Percentiles rank a stretch among this genome's conserved stretches.
Evolutionary conservation across 257 asterid genomes (phyloP).

Genomic region (Echites panduratus): DNA sequence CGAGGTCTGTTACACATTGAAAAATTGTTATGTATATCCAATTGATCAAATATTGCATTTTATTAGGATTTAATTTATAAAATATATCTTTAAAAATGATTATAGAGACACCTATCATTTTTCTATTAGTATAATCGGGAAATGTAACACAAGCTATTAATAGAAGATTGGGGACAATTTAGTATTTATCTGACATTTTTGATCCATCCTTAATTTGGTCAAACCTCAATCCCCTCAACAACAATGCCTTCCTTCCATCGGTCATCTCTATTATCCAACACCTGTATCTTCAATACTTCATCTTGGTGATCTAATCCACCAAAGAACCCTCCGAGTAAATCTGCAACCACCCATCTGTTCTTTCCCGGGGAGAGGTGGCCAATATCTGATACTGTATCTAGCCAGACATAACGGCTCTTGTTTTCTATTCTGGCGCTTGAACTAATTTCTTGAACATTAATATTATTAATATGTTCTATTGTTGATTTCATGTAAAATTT

Average conservation of each 20-base stretch:
- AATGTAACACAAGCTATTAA: too few relatives aligned
- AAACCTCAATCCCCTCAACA: conserved; percentile 25
- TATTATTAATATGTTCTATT: not conserved
- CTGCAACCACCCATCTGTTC: conserved; percentile 31
- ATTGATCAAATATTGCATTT: too few relatives aligned
- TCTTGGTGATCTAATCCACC: conserved; percentile 10
- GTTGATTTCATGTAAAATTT: conserved; percentile 7
- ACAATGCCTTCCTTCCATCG: too few relatives aligned
- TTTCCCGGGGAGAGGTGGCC: not conserved
- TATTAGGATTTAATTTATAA: too few relatives aligned
- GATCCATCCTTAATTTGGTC: conserved; percentile 12
- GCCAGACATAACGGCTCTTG: not conserved
- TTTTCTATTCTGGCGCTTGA: not conserved
- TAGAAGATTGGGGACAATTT: too few relatives aligned
- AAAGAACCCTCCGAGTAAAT: conserved; percentile 28
- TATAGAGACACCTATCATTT: too few relatives aligned
- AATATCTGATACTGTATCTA: not conserved
- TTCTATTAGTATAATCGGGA: too few relatives aligned
- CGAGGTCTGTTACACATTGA: too few relatives aligned
- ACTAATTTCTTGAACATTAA: not conserved
- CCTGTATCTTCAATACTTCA: conserved; percentile 9
- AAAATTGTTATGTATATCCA: too few relatives aligned
- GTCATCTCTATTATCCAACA: conserved; percentile 8
- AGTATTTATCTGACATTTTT: too few relatives aligned
- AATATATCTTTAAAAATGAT: too few relatives aligned